Evolutionary conservation across 2,329 filamentous ascomycete species (phyloP).

Genomic region (Epichloe sibirici): DNA sequence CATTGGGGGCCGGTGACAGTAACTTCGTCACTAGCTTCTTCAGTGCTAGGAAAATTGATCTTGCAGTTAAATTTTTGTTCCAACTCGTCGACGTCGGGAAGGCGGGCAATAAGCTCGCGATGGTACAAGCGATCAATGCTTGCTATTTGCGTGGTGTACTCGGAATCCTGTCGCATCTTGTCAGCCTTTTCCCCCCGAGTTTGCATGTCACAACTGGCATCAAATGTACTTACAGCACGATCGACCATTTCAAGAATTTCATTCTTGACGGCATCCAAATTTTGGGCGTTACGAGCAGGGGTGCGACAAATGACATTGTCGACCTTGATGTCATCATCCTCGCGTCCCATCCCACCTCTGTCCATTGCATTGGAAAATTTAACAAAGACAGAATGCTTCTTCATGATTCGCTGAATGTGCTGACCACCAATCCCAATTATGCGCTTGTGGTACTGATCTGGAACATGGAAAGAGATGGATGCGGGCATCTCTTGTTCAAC

Average conservation of each 20-base stretch:
- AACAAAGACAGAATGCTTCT: constrained; percentile 99
- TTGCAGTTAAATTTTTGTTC: constrained; percentile 99
- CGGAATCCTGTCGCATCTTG: constrained; percentile 56
- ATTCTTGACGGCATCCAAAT: constrained; percentile 91
- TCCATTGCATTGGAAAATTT: constrained; percentile 99
- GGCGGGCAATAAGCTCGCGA: constrained; percentile 78
- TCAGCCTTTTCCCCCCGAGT: background rate
- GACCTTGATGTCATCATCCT: constrained; percentile 96
- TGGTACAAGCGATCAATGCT: constrained; percentile 92
- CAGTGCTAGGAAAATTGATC: constrained; percentile 94
- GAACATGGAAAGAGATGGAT: constrained; percentile 97
- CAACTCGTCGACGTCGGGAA: constrained; percentile 81
- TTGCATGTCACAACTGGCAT: background rate
- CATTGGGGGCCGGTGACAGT: constrained; percentile 94
- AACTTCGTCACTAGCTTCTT: constrained; percentile 92
- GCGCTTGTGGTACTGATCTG: constrained; percentile 97
- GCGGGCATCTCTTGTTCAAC: constrained; percentile 99
- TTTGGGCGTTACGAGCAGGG: constrained; percentile 91
- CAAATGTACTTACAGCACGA: constrained; percentile 53
- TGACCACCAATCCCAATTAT: constrained; percentile 98
- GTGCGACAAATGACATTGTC: constrained; percentile 99
- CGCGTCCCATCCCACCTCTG: constrained; percentile 73
- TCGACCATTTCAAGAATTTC: constrained; percentile 99
- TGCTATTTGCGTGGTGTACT: constrained; percentile 90
- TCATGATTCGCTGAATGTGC: constrained; percentile 99